Percentiles rank a stretch among this genome's conserved stretches.
Conservation (phyloP, 2,329 filamentous ascomycete genomes). For the Diaporthe destruens region DNA sequence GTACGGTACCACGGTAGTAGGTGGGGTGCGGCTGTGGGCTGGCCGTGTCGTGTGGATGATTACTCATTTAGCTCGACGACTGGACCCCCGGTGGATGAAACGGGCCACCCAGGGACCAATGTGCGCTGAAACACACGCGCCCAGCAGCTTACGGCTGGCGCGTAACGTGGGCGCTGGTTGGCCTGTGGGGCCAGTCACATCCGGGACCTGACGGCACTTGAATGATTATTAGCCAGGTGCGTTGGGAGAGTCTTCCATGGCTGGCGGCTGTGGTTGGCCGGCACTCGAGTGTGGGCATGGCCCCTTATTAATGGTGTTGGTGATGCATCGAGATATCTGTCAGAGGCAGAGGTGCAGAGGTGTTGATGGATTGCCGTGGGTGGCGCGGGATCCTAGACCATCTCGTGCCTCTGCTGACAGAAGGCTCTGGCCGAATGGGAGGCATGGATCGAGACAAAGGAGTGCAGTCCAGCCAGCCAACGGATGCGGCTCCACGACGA, state of each 20-base stretch:
- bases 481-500: not conserved
- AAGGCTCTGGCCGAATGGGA: not conserved
- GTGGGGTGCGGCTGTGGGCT: not conserved
- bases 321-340: not conserved
- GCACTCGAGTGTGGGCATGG: slow-evolving; percentile 1
- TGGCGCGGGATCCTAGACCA: slow-evolving; percentile 19
- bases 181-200: slow-evolving; percentile 28
- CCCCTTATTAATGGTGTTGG: not conserved
- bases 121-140: slow-evolving; percentile 44
- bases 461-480: slow-evolving; percentile 5
- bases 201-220: slow-evolving; percentile 25
- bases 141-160: slow-evolving; percentile 46
- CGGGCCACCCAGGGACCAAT: slow-evolving; percentile 37
- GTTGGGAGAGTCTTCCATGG: not conserved
- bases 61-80: not conserved
- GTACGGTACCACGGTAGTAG: not conserved
- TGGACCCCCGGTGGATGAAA: slow-evolving; percentile 41
- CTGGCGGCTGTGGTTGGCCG: slow-evolving; percentile 24
- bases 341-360: not conserved
- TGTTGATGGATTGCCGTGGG: slow-evolving; percentile 13
- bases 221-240: slow-evolving; percentile 11
- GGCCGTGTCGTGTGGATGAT: not conserved
- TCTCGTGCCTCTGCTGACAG: slow-evolving; percentile 16
- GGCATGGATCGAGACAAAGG: slow-evolving; percentile 21
- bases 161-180: slow-evolving; percentile 46